These are phyloP conservation scores for Leccinum arenicola DNA, from an alignment of 768 basidiomycete genomes.

Conservation along the genomic window DNA sequence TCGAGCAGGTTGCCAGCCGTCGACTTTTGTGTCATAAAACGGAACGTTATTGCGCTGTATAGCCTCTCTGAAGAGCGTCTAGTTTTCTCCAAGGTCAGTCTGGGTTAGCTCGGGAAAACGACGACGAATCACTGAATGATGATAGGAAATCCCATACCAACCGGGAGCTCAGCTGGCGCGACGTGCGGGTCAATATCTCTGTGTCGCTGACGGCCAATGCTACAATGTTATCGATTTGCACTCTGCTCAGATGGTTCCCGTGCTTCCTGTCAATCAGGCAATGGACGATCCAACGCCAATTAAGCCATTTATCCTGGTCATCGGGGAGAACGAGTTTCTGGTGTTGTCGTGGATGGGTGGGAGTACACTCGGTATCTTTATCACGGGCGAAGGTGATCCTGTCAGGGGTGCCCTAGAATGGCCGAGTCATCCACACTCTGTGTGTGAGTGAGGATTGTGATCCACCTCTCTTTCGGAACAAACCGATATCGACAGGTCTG, in stretches of 20 bases:
- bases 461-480: background rate
- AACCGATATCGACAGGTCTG: conserved; percentile 46
- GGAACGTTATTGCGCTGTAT: conserved; percentile 59
- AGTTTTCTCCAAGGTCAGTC: conserved; percentile 54
- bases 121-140: background rate
- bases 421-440: conserved; percentile 70
- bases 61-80: conserved; percentile 61
- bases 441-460: conserved; percentile 53
- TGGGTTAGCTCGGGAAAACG: background rate
- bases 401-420: conserved; percentile 88
- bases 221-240: conserved; percentile 83
- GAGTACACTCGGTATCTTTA: conserved; percentile 81
- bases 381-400: conserved; percentile 82
- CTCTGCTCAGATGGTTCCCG: conserved; percentile 61
- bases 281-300: conserved; percentile 39
- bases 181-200: conserved; percentile 61
- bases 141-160: conserved; percentile 70
- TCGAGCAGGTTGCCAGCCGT: conserved; percentile 47
- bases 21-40: conserved; percentile 74
- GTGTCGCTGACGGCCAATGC: conserved; percentile 65
- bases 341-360: conserved; percentile 82
- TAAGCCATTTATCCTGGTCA: conserved; percentile 72
- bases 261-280: conserved; percentile 80
- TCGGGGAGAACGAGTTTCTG: conserved; percentile 79
- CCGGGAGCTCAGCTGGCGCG: conserved; percentile 56